phyloP scores from a whole-genome alignment of 2,329 filamentous ascomycete species.

The Ophiobolus disseminans region DNA sequence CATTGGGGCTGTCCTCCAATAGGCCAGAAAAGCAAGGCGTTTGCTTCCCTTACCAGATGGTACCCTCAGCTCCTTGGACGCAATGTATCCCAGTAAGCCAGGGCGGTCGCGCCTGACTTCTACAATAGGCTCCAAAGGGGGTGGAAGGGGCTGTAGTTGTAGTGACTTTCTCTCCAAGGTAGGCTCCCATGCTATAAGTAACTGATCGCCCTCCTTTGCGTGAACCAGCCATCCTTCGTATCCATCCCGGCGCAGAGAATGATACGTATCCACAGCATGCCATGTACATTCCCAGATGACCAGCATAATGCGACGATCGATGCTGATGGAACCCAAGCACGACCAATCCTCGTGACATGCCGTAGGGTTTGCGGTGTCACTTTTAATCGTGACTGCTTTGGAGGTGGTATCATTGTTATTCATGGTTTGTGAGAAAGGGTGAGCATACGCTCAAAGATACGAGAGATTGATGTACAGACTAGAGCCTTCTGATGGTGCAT shows the following conservation, averaged over 20 bases:
- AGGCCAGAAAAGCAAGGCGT: constrained; percentile 18
- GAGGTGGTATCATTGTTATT: no score
- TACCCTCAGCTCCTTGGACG: constrained; percentile 3
- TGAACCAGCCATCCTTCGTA: constrained; percentile 12
- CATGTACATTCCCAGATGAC: constrained; percentile 8
- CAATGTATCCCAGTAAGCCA: constrained; percentile 15
- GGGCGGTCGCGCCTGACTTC: constrained; percentile 7
- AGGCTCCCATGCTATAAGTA: constrained; percentile 17
- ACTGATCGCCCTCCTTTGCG: constrained; percentile 5
- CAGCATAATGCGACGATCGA: constrained; percentile 3
- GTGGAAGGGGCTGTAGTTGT: neutral
- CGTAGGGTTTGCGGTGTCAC: no score
- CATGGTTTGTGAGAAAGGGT: no score
- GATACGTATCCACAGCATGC: constrained; percentile 2
- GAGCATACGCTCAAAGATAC: no score
- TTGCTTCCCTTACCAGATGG: constrained; percentile 2
- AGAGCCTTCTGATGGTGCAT: no score
- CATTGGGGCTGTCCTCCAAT: constrained; percentile 14
- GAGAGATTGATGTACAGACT: no score
- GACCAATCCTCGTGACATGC: no score
- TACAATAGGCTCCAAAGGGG: constrained; percentile 3
- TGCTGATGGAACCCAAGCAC: constrained; percentile 10
- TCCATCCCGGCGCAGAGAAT: constrained; percentile 4
- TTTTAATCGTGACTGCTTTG: no score
- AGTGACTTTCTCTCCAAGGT: constrained; percentile 9